These are phyloP conservation scores for Xylaria curta DNA, from an alignment of 495 filamentous ascomycete genomes.

Conservation along the genomic window DNA sequence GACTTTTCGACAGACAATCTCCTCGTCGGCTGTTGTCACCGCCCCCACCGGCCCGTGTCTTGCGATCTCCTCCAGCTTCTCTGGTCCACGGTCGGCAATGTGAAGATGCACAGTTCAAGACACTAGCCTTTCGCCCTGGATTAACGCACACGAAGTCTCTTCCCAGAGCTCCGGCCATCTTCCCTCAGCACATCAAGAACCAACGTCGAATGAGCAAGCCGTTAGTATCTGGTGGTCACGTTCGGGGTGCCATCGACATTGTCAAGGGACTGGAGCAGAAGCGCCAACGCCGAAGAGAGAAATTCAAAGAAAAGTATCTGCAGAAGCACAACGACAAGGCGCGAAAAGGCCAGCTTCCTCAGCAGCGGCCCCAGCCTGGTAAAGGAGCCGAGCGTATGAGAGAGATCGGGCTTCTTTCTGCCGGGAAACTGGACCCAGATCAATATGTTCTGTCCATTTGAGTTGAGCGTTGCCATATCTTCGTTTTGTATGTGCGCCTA, in stretches of 20 bases:
- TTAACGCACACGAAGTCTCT: constrained; percentile 79
- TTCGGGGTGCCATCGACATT: constrained; percentile 91
- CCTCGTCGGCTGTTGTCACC: constrained; percentile 75
- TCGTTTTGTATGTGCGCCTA: neutral
- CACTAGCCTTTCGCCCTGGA: constrained; percentile 66
- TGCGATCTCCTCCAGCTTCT: constrained; percentile 54
- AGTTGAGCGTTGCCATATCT: constrained; percentile 16
- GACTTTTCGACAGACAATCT: constrained; percentile 67
- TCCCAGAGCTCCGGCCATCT: constrained; percentile 73
- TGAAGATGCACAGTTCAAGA: constrained; percentile 56
- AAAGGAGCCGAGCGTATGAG: constrained; percentile 93
- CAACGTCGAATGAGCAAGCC: constrained; percentile 37
- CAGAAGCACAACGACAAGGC: constrained; percentile 74
- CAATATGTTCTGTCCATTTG: constrained; percentile 83
- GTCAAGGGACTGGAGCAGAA: constrained; percentile 95
- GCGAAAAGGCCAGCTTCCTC: constrained; percentile 55
- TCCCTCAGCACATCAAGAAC: constrained; percentile 59
- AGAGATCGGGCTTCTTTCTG: constrained; percentile 87
- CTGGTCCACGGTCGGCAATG: constrained; percentile 43
- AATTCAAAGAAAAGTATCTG: constrained; percentile 64
- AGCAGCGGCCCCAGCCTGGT: constrained; percentile 68
- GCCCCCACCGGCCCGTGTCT: constrained; percentile 47
- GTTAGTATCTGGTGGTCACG: constrained; percentile 55
- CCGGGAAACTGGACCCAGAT: constrained; percentile 76
- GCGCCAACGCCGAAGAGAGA: constrained; percentile 87